A percentile compares a stretch with the other conserved stretches of the same genome.
These are phyloP conservation scores for Globisporangium nodosum DNA, from an alignment of 352 stramenopile species.

Conservation along the genomic window DNA sequence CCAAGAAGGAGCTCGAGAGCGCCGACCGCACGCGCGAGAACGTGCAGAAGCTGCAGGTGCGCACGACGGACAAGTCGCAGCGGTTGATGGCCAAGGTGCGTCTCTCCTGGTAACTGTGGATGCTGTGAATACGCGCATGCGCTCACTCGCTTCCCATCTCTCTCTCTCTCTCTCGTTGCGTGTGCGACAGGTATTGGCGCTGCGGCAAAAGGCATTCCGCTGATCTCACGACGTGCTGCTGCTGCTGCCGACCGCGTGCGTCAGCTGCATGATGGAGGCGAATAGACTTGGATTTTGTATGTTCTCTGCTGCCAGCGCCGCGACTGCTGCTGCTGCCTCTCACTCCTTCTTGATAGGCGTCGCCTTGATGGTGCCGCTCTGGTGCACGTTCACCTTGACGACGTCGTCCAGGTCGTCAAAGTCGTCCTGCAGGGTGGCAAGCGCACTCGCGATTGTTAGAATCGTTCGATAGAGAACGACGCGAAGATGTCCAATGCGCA, in stretches of 20 bases:
- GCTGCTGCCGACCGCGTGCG: background rate
- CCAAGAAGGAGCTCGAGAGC: constrained; percentile 41
- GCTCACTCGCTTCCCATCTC: background rate
- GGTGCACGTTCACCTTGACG: constrained; percentile 74
- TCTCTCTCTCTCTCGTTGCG: background rate
- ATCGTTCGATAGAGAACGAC: background rate
- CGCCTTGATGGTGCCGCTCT: constrained; percentile 65
- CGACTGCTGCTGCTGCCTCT: background rate
- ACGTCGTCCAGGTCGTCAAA: constrained; percentile 76
- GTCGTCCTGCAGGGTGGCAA: constrained; percentile 42
- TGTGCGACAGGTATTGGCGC: constrained; percentile 26
- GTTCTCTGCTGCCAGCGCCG: background rate
- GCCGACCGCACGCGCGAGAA: constrained; percentile 56
- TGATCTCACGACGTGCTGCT: constrained; percentile 15
- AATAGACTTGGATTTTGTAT: background rate
- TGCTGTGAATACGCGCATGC: background rate
- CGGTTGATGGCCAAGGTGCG: constrained; percentile 61
- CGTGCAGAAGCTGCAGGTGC: constrained; percentile 56
- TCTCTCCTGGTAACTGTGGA: background rate
- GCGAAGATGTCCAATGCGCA: constrained; percentile 13
- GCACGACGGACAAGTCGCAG: constrained; percentile 48
- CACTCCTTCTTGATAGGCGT: constrained; percentile 53
- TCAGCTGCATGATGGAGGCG: background rate
- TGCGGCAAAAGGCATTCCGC: constrained; percentile 34
- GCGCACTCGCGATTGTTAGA: background rate